Evolutionary conservation across 2,329 filamentous ascomycete genomes (phyloP).

Genomic region (Ophiostoma quercus): DNA sequence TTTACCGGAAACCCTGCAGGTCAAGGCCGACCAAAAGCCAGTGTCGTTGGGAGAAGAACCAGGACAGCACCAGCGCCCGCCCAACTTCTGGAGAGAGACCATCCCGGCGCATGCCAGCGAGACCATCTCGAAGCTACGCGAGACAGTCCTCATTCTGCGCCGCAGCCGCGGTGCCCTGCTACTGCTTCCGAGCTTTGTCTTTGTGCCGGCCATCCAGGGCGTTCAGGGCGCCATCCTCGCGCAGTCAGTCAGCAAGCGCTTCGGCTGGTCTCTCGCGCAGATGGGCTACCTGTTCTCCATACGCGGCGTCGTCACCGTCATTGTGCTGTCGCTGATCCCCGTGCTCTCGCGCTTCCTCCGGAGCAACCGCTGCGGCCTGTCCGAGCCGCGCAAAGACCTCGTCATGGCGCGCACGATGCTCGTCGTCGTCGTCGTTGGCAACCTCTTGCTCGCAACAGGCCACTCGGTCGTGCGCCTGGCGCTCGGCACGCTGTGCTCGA

Average conservation of each 20-base stretch:
- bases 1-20: background rate
- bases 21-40: background rate
- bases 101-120: background rate
- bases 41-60: background rate
- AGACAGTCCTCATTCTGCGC: background rate
- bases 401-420: background rate
- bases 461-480: background rate
- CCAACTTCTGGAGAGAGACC: background rate
- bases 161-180: slow-evolving; percentile 32
- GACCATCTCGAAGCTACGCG: background rate
- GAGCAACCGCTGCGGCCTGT: background rate
- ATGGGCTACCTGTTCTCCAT: slow-evolving; percentile 41
- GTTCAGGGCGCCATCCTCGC: slow-evolving; percentile 37
- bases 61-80: background rate
- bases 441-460: background rate
- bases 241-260: slow-evolving; percentile 43
- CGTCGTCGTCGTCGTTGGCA: background rate
- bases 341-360: background rate
- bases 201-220: slow-evolving; percentile 36
- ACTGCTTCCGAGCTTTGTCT: slow-evolving; percentile 38
- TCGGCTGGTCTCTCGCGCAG: slow-evolving; percentile 41
- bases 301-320: slow-evolving; percentile 38
- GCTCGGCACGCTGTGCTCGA: background rate
- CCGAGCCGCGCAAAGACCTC: background rate
- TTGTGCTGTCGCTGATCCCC: slow-evolving; percentile 32